These are phyloP conservation scores for Geum urbanum DNA, from an alignment of 306 rosid species.

Conservation along the genomic window DNA sequence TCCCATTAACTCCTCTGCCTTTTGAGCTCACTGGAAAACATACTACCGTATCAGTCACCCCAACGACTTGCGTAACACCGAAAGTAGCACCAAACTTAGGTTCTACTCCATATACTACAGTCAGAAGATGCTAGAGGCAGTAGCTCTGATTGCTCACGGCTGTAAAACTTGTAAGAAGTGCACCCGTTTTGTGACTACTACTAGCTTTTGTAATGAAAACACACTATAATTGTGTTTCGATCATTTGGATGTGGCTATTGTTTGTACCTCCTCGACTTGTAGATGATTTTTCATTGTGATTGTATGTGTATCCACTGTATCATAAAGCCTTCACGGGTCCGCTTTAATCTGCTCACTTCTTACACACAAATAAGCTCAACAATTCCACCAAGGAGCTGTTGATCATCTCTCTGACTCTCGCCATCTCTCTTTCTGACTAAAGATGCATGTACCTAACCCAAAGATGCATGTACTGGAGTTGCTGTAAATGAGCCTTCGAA, in stretches of 20 bases:
- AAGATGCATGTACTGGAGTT: too few relatives aligned
- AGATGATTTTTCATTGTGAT: neutral
- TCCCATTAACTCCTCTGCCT: slow-evolving; percentile 28
- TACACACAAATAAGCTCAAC: too few relatives aligned
- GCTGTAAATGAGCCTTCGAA: too few relatives aligned
- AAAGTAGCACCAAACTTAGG: slow-evolving; percentile 29
- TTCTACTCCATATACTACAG: slow-evolving; percentile 36
- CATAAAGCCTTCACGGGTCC: too few relatives aligned
- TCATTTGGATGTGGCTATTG: neutral
- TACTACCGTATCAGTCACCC: slow-evolving; percentile 28
- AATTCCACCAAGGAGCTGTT: too few relatives aligned
- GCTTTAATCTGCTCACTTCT: too few relatives aligned
- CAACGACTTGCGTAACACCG: slow-evolving; percentile 31
- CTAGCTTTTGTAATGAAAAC: slow-evolving; percentile 17
- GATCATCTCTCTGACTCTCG: too few relatives aligned
- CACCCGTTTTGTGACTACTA: neutral
- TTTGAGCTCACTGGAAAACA: slow-evolving; percentile 34
- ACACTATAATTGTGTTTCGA: slow-evolving; percentile 1
- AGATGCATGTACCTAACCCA: too few relatives aligned
- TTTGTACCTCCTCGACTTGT: neutral
- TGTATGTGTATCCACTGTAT: neutral
- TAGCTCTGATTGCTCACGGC: slow-evolving; percentile 11
- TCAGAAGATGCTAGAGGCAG: slow-evolving; percentile 23
- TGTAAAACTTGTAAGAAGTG: slow-evolving; percentile 13
- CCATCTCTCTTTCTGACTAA: too few relatives aligned